Base-by-base conservation (phyloP, 345 rosid species). In the Triadica sebifera region DNA sequence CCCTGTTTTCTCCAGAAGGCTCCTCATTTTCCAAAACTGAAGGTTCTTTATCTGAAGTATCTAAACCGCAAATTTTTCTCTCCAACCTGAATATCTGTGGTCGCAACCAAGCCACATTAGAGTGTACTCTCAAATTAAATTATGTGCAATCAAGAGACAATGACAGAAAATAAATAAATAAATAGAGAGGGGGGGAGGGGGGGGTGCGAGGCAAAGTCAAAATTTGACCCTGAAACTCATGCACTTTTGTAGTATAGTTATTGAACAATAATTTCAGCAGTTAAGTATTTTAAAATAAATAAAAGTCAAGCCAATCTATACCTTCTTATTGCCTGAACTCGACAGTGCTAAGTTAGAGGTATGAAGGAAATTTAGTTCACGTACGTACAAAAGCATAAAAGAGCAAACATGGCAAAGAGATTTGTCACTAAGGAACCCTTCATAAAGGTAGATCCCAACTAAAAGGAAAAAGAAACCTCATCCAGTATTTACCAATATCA, bases 81-180 rank as follows among this genome's bases (percentile, higher is more conserved):
- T 91, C 97, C 89, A 94, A 74, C 81, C 96, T 88, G n/a, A 91
- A 73, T 75, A 93, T 81, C 98, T 93, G 73, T 39, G 11, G 8
- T 46, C 53, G 57, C 34, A 49, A 65, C 7, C 43, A 50, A 55
- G 59, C 45, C 39, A 64, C 12, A 41, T 71, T 25, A 53, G 50
- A 62, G 22, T 50, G 15, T 11, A 19, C 12, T 56, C n/a, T 45
- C 20, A 13, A 13, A 20, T 3, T 8, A 52, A 76, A 71, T 61
- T n/a, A 53, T 43, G 75, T 7, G 6, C 65, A 55, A 7, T 9
- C 46, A 65, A 62, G 8, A 17, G 49, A 24, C 12, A 0, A 72
- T 3, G 66, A 16, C 17, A 69, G 37, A 2, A 4, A 34, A 3
- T 1, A 10, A 29, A n/a, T n/a, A n/a, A n/a, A n/a, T n/a, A n/a